Base-by-base conservation (phyloP, 163 green algal genomes). In the Picocystis sp. region DNA sequence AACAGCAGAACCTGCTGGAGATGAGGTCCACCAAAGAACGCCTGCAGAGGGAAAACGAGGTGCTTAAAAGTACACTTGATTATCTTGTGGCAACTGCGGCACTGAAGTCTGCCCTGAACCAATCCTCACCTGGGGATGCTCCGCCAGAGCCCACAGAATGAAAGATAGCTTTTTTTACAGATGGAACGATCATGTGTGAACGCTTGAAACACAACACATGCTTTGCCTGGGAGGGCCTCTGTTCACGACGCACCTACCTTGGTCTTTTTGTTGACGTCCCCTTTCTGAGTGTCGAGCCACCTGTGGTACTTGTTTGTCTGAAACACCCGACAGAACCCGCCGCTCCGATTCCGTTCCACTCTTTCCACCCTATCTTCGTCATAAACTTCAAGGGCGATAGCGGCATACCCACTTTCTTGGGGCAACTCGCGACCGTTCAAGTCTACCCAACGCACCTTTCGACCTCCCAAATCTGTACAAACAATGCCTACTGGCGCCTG, bases 221-320 rank as follows among this genome's bases (percentile, higher is more conserved):
- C 5, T 8, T 8, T 38, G 8, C 29, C 29, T 38, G 5, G 5
- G 5, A 38, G 29, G 29, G 29, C 29, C 8, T 38, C 5, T 38
- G 29, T 8, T 38, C 29, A 38, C 8, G 5, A 8, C 8, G 8
- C 5, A 38, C 5, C 29, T 8, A 38, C 29, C 8, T 38, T 38
- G 29, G 29, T 8, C 8, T 5, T 38, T 38, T 38, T 38, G 29
- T 8, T 8, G 5, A 38, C 29, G 8, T 38, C 29, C 5, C 5
- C 5, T 12, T 38, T 38, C 29, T 38, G 29, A 38, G 29, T 12
- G 29, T 38, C 8, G 29, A 38, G 29, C 29, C 29, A 38, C 29
- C 29, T 38, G 29, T 38, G 29, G 29, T 38, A 90, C 62, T 90
- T 90, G 66, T 90, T 90, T 47, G 69, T 63, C 54, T 89, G 77